Percentiles rank a stretch among this genome's conserved stretches.
Conservation (phyloP, 345 rosid species). For the Eucalyptus urophylla region DNA sequence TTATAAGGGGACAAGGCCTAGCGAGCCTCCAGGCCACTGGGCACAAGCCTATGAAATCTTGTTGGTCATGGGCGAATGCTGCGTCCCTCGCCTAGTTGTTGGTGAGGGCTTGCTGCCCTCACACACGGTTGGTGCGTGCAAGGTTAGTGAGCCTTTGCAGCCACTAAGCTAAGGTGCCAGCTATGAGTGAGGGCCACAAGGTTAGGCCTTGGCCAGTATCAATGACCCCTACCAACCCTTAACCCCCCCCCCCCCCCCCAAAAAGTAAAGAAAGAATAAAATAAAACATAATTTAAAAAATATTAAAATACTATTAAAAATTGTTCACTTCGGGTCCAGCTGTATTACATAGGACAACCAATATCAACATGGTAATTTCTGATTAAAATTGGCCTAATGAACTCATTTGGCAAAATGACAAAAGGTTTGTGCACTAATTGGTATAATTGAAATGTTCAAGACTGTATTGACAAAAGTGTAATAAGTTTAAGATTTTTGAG, state of each 20-base stretch:
- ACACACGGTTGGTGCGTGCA: rapidly evolving
- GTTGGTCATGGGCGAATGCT: rapidly evolving
- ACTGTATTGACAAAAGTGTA: neutral
- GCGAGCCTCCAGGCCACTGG: rapidly evolving
- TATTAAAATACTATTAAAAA: too few species aligned
- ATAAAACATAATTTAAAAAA: too few species aligned
- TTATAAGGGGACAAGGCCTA: too few species aligned
- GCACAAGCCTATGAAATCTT: neutral
- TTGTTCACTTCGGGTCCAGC: too few species aligned
- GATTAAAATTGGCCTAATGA: neutral
- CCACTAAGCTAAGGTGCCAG: neutral
- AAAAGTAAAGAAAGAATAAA: too few species aligned
- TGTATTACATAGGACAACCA: too few species aligned
- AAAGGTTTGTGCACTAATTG: neutral
- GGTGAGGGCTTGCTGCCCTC: neutral
- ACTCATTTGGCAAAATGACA: neutral
- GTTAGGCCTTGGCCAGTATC: neutral
- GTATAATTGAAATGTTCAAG: neutral
- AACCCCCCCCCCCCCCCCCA: too few species aligned
- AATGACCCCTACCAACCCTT: neutral
- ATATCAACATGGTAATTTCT: too few species aligned
- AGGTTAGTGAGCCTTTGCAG: neutral
- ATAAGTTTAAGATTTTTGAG: too few species aligned
- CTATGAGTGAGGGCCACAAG: neutral
- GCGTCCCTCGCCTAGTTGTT: too few species aligned